Evolutionary conservation across 306 rosid genomes (phyloP), one percentile per base, ranked within the genome.

Genomic region (Alnus glutinosa): DNA sequence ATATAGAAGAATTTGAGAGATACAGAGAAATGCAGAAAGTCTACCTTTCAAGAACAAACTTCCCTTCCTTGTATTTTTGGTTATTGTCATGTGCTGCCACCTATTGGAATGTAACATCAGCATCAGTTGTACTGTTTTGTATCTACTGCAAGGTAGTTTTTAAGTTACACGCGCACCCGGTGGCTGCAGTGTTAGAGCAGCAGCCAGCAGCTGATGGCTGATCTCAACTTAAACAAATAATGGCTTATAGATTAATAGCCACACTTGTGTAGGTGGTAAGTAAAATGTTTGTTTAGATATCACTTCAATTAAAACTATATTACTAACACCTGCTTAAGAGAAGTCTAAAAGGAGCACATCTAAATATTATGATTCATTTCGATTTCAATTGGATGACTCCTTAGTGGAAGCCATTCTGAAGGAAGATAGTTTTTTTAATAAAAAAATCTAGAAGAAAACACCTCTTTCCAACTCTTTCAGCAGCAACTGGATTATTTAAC

Each of bases 31-130:
- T 58, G 67, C 79, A 81, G 47, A 69, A 73, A 30, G 48, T 58
- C 52, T 78, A 80, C 97, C 94, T 89, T 87, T 92, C 94, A 4
- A 94, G 94, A 76, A 94, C 92, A 87, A 89, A 92, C 78, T 90
- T 92, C 79, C 96, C 97, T 81, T 92, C 97, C 89, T 89, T 90
- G 90, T 88, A 90, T 23, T 48, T 78, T 84, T 88, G 94, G 86
- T 70, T 82, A 76, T 89, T 87, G 77, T 92, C 98, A 67, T 92
- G 96, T 23, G 94, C 92, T 49, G 85, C 66, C 55, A 90, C 91
- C 98, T 94, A 79, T 64, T 80, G 52, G 46, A 79, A 82, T 59
- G 55, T 70, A 80, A 51, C 78, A 54, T 64, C 59, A 55, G 13
- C 36, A 66, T 74, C 28, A 72, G 67, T 68, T 42, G 19, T 42